Evolutionary conservation across 257 asterid species (phyloP), one percentile per base, ranked within the genome.

Genomic region (Fraxinus cuspidata): DNA sequence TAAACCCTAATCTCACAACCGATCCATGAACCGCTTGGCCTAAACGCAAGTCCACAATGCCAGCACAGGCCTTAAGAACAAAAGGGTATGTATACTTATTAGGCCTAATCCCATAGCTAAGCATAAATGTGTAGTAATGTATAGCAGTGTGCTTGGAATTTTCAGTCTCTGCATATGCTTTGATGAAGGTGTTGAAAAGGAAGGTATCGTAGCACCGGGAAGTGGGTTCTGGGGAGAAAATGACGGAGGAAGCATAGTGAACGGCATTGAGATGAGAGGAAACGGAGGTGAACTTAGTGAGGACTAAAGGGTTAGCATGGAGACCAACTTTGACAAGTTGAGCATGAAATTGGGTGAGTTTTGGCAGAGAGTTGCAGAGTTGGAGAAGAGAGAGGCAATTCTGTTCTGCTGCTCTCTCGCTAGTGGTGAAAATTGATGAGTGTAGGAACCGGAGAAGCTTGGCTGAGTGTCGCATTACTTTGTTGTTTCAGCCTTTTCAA

Each of bases 1-100:
- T 69, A 78, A 92, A 87, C 78, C 98, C 95, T 37, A 82, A 80
- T 79, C 90, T 92, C 44, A 80, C 16, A 63, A 85, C 92, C 12
- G 87, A 86, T 51, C 86, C 91, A 49, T 93, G 96, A 78, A 92
- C 82, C 63, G 72, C 76, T 74, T 79, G 78, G 44, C 95, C 92
- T 35, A 87, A 29, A 71, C 47, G 74, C 85, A 90, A 72, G 71
- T 86, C 88, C 70, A 86, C 88, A 40, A 89, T 79, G 47, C 96
- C 96, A 42, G 97, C 92, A 76, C 92, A 89, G 18, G 98, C 98
- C 90, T 92, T 92, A 42, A 92, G 87, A 71, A 93, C 82, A 74
- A 92, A 90, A 21, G 98, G 96, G 88, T 80, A 90, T 16, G 97
- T 93, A 81, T 87, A 93, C 69, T 92, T 89, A 76, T 92, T 92